A percentile compares a stretch with the other conserved stretches of the same genome.
Evolutionary conservation across 306 rosid species (phyloP).

Genomic region (Lathyrus sativus): DNA sequence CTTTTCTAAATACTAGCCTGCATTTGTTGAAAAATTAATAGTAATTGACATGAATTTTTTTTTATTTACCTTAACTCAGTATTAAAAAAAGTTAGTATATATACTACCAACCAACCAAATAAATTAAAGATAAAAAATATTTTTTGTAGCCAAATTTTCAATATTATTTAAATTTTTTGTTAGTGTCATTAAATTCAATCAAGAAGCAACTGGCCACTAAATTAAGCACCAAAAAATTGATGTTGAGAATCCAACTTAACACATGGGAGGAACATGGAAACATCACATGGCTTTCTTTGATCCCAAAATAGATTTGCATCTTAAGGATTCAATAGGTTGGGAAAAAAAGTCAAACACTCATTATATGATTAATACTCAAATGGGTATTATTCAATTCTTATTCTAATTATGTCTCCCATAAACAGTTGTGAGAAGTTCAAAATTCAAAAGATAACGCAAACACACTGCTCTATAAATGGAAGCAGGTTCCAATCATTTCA

Average conservation of each 20-base stretch:
- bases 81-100: no score
- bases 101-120: background rate
- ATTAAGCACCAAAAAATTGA: constrained; percentile 1
- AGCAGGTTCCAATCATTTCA: background rate
- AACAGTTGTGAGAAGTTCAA: constrained; percentile 1
- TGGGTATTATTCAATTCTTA: background rate
- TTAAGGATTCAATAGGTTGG: constrained; percentile 13
- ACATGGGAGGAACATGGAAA: constrained; percentile 34
- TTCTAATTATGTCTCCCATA: constrained; percentile 2
- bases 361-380: background rate
- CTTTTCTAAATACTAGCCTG: no score
- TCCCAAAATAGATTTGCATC: constrained; percentile 31
- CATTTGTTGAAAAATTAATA: no score
- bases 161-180: background rate
- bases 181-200: background rate
- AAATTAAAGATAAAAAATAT: background rate
- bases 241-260: constrained; percentile 28
- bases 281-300: constrained; percentile 14
- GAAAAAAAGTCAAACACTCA: constrained; percentile 33
- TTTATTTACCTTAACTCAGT: no score
- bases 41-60: no score
- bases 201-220: constrained; percentile 12
- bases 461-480: constrained; percentile 2
- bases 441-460: constrained; percentile 25
- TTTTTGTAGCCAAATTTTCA: background rate